Evolutionary conservation across 139 green algal genomes (phyloP).

Genomic region (Chlorella sp.): DNA sequence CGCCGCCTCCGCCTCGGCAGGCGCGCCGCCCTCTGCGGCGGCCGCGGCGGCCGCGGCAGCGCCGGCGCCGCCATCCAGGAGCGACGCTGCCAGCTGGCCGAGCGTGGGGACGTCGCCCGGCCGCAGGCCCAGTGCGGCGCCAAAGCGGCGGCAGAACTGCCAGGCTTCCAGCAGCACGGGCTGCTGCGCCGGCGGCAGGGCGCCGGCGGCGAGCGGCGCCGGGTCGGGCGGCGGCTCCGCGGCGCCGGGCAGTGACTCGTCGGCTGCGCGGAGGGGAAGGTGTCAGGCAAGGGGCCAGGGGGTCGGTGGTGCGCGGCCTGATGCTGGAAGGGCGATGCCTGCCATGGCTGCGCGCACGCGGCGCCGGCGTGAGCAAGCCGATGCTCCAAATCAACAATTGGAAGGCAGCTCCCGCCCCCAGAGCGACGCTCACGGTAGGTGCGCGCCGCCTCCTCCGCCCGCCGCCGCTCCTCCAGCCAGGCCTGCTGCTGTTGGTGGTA

Average conservation of each 20-base stretch:
- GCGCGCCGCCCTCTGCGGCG: constrained; percentile 7
- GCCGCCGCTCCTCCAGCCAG: no score
- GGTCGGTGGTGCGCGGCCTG: no score
- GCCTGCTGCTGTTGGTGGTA: no score
- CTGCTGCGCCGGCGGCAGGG: constrained; percentile 24
- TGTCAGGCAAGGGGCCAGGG: no score
- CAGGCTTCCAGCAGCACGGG: constrained; percentile 49
- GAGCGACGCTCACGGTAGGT: no score
- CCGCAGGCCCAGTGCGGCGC: constrained; percentile 45
- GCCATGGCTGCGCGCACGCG: no score
- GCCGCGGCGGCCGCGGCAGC: neutral
- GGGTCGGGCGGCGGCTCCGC: constrained; percentile 21
- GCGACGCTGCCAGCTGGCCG: constrained; percentile 29
- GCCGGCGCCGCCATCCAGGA: neutral
- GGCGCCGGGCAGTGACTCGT: constrained; percentile 44
- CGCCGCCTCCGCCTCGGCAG: neutral
- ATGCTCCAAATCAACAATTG: no score
- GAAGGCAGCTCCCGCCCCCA: no score
- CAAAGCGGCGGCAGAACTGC: constrained; percentile 60
- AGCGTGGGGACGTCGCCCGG: constrained; percentile 23
- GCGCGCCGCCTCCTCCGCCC: no score
- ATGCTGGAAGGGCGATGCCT: no score
- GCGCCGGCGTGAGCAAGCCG: no score
- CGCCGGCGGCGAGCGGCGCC: constrained; percentile 17
- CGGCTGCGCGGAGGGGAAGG: constrained; percentile 18